Conservation (phyloP, 306 rosid species). For the Senna tora region DNA sequence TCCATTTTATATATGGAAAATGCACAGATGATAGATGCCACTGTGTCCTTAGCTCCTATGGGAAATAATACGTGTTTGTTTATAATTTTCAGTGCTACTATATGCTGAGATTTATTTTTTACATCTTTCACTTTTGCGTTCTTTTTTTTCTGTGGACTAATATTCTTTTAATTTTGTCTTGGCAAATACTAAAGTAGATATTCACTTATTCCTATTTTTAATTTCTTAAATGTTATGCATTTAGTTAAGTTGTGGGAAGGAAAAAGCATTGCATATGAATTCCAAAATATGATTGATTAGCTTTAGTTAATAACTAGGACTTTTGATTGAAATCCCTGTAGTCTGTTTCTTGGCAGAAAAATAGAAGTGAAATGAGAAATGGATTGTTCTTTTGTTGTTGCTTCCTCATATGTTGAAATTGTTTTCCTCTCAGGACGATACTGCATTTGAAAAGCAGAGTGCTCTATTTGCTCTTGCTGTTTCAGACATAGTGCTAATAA, state of each 20-base stretch:
- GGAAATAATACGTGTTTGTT: not conserved
- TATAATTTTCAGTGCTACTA: not conserved
- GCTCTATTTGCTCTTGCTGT: constrained; percentile 94
- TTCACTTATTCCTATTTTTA: constrained; percentile 1
- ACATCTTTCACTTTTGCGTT: not conserved
- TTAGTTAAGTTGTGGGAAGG: constrained; percentile 4
- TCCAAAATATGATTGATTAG: constrained; percentile 13
- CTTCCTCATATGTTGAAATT: constrained; percentile 35
- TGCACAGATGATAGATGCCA: not conserved
- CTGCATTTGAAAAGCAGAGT: constrained; percentile 96
- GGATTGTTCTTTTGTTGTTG: constrained; percentile 14
- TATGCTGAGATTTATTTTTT: not conserved
- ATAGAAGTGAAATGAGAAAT: constrained; percentile 7
- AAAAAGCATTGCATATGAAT: not conserved
- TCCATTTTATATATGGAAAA: constrained; percentile 25
- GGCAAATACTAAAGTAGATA: constrained; percentile 14
- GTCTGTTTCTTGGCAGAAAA: not conserved
- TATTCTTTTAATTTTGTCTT: not conserved
- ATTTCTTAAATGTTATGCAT: not conserved
- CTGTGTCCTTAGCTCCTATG: not conserved
- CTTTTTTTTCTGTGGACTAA: not conserved
- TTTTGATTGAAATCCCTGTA: constrained; percentile 2
- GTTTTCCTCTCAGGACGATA: constrained; percentile 70
- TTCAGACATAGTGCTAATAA: constrained; percentile 90
- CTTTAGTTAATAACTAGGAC: not conserved